Evolutionary conservation across 2,329 filamentous ascomycete species (phyloP), one percentile per base, ranked within the genome.

Genomic region (Phyllosticta citrichinensis): DNA sequence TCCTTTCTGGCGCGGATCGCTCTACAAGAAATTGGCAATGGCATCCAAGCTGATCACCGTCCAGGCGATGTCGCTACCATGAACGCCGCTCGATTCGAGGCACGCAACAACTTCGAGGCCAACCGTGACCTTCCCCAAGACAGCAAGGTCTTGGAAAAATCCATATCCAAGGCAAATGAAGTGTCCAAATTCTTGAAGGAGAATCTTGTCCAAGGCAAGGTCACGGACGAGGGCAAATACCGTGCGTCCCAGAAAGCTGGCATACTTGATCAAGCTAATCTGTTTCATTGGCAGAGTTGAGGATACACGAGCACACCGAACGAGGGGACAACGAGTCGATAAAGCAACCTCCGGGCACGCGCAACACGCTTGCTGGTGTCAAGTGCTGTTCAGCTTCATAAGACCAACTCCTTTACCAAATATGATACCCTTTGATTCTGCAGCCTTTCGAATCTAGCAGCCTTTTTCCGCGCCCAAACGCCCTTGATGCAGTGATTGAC

Each of bases 301-400:
- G 87, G 57, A 97, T 99, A 75, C 94, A 97, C 73, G 83, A 96
- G 63, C 79, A 96, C 65, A 99, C 88, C 30, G 93, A 99, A 74
- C 82, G 90, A 65, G 91, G 94, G 59, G 89, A 97, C 75, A 99
- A 99, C 71, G 91, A 97, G 67, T 89, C 87, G 35, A 84, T 97
- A 68, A 95, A 92, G 75, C 79, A 84, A 57, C 80, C 81, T 63
- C 75, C 76, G 61, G 75, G 77, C 56, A 47, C 14, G 40, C 77
- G 75, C 67, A 71, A 70, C 55, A 57, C 59, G 12, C 65, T 73
- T 63, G 68, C 68, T 63, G 71, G 70, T 61, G 67, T 66, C 22
- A 74, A 74, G 65, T 74, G 72, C 68, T 74, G 72, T 64, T 73
- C 71, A 58, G 66, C 71, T 58, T 74, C 27, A 61, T 56, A 57